Evolutionary conservation across 768 basidiomycete genomes (phyloP), one percentile per base, ranked within the genome.

Genomic region (Hebeloma cylindrosporum): DNA sequence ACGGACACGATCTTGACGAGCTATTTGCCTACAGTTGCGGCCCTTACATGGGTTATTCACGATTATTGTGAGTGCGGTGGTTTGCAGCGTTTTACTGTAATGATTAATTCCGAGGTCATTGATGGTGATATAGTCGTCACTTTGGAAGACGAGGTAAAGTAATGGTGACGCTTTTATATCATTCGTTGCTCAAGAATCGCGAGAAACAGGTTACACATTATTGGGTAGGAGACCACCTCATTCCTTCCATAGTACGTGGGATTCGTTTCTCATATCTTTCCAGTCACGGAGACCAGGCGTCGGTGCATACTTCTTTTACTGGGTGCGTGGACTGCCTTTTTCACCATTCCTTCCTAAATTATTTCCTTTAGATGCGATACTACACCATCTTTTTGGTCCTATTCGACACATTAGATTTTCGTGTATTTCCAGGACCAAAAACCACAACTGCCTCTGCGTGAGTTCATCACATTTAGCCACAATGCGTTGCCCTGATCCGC

Each of bases 401-500:
- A 3, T 73, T 75, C 48, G 73, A 75, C 40, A 68, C 2, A 55
- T 68, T 3, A 73, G 75, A 48, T 75, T 73, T 21, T 73, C 73
- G 73, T 41, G 50, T 69, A 4, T 53, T 57, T 14, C 70, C 66
- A 5, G 71, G 70, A 5, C 1, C 57, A 69, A 18, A 59, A 50
- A 21, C 46, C 72, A 70, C 73, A 53, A 22, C 70, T 60, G 23
- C n/a, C 16, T 2, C 4, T 21, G 29, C 31, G 14, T 31, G 11
- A n/a, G n/a, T n/a, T n/a, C n/a, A n/a, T n/a, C 17, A 20, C n/a
- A n/a, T 10, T 25, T 7, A 40, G 13, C 7, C 6, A 39, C 39
- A 26, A 41, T 37, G 16, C 7, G 14, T 11, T n/a, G 10, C 16
- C 74, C n/a, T n/a, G 75, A 27, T 76, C 73, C 45, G 59, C 74